Conservation (phyloP, 805 yeast species). For the Kazachstania kunashirensis region DNA sequence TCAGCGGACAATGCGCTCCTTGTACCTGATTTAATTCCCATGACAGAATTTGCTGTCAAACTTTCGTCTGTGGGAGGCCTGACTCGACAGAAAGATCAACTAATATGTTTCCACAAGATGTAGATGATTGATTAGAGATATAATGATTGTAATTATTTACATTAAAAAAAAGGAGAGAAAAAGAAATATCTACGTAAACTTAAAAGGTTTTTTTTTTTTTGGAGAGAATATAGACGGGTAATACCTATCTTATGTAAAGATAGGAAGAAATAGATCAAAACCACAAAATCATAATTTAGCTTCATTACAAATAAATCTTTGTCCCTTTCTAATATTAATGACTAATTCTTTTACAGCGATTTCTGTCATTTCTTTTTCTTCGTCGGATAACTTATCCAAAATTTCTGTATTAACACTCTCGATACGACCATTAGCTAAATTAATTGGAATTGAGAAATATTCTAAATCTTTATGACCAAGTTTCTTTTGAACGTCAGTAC, state of each 20-base stretch:
- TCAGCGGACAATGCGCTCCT: too few species aligned
- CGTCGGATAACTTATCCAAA: slow-evolving; percentile 35
- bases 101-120: too few species aligned
- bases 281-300: slow-evolving; percentile 19
- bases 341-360: slow-evolving; percentile 46
- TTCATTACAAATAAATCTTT: slow-evolving; percentile 32
- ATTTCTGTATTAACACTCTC: slow-evolving; percentile 42
- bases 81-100: too few species aligned
- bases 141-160: too few species aligned
- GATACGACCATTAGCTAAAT: slow-evolving; percentile 43
- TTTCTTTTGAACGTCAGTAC: slow-evolving; percentile 33
- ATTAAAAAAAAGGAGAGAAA: too few species aligned
- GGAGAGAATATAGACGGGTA: neutral
- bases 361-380: slow-evolving; percentile 43
- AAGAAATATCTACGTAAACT: too few species aligned
- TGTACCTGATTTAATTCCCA: too few species aligned
- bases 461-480: slow-evolving; percentile 29
- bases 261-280: too few species aligned
- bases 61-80: too few species aligned
- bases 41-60: too few species aligned
- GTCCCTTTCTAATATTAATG: slow-evolving; percentile 52
- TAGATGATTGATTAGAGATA: too few species aligned
- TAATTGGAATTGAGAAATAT: slow-evolving; percentile 56
- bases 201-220: neutral
- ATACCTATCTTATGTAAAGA: too few species aligned